phyloP scores from a whole-genome alignment of 2,329 filamentous ascomycete species.

The Xylaria sp. region DNA sequence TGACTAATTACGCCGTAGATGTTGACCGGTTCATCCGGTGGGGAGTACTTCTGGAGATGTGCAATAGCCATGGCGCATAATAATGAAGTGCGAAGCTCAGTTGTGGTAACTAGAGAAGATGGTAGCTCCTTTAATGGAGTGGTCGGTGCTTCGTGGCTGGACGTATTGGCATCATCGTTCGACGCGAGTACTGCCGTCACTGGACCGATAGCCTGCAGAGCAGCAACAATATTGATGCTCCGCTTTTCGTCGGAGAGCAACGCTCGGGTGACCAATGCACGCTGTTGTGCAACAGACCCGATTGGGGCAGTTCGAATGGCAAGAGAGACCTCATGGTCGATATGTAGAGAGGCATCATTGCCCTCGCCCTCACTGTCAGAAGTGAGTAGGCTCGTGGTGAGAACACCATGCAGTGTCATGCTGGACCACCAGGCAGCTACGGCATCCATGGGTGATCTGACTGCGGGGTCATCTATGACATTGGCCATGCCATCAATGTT shows the following conservation, averaged over 20 bases:
- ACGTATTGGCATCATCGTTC: conserved; percentile 27
- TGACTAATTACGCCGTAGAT: conserved; percentile 58
- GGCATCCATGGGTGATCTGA: conserved; percentile 86
- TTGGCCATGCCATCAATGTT: conserved; percentile 77
- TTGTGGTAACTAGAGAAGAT: conserved; percentile 49
- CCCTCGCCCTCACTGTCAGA: conserved; percentile 54
- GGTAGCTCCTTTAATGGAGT: conserved; percentile 55
- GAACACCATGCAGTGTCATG: conserved; percentile 70
- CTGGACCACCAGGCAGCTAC: conserved; percentile 92
- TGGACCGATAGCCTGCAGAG: conserved; percentile 58
- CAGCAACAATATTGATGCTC: conserved; percentile 61
- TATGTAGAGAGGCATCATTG: conserved; percentile 44
- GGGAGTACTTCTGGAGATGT: conserved; percentile 54
- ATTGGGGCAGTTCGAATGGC: conserved; percentile 78
- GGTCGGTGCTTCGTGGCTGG: conserved; percentile 27
- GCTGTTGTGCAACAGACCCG: conserved; percentile 72
- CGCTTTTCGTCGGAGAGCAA: conserved; percentile 61
- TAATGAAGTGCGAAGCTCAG: conserved; percentile 62
- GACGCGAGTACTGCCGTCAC: conserved; percentile 44
- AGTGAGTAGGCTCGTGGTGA: conserved; percentile 66
- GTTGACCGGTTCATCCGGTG: conserved; percentile 51
- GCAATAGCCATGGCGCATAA: conserved; percentile 66
- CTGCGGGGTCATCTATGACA: conserved; percentile 83
- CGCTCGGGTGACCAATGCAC: conserved; percentile 64
- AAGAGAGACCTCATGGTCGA: conserved; percentile 62